Base-by-base conservation (phyloP, 2,329 filamentous ascomycete genomes). In the Cordyceps tenuipes region DNA sequence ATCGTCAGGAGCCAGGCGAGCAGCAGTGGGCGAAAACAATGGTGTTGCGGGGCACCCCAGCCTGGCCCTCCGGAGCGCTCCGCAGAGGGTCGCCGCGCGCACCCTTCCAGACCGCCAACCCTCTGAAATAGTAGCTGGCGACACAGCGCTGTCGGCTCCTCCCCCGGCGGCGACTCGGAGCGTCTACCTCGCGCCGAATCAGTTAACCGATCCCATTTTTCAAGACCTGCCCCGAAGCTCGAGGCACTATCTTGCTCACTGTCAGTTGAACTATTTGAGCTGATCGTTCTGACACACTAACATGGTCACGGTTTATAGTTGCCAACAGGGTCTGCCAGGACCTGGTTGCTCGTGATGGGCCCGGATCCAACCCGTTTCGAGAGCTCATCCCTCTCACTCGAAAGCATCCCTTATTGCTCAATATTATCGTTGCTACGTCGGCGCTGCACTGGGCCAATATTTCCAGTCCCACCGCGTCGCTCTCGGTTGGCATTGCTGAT, bases 181-280 rank as follows among this genome's bases (percentile, higher is more conserved):
- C 43, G 41, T 49, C 5, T 53, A 51, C 26, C 44, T 54, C 13
- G 36, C 41, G 44, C 41, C 54, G 17, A 56, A 19, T 34, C 60
- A 54, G 43, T 70, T 83, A 53, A 74, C 78, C 31, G 82, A 85
- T 66, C 82, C 82, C 13, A 64, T 84, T 50, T 75, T 84, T 60
- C 79, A 82, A 64, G 78, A 82, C 63, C 74, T 85, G 48, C 75
- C 77, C 63, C 69, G 63, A 21, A 71, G 71, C 48, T 76, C 76
- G 31, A 71, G 78, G 61, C 72, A 73, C 63, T 82, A 82, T 66
- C 69, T 82, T 47, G 71, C 75, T 43, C 79, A 82, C 61, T 82
- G 80, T 82, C 68, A 68, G 77, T 72, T 34, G 19, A 17, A 31
- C 5, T 44, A 29, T 19, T 19, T 49, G 36, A 58, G 50, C 56